phyloP scores from a whole-genome alignment of 2,329 filamentous ascomycete species.

The Trichoderma pleuroti region DNA sequence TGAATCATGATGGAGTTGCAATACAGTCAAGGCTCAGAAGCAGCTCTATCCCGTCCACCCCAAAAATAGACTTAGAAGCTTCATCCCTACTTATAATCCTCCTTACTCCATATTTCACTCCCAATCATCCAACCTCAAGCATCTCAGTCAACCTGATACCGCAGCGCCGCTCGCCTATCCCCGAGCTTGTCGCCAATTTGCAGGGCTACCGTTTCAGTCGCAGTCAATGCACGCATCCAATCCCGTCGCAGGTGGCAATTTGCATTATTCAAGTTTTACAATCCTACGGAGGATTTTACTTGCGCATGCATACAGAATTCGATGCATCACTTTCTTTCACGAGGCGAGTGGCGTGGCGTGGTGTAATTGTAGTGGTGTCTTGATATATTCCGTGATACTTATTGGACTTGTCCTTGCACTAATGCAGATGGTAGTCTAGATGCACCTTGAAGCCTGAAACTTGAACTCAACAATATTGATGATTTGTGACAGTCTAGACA shows the following conservation, averaged over 20 bases:
- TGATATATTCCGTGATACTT: background rate
- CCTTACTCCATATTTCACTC: background rate
- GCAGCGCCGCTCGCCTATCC: background rate
- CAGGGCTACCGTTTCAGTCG: slow-evolving; percentile 7
- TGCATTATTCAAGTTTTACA: background rate
- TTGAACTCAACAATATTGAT: background rate
- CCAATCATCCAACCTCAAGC: background rate
- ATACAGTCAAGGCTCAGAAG: background rate
- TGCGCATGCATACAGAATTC: background rate
- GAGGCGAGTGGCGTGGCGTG: background rate
- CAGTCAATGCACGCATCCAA: background rate
- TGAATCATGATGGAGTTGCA: background rate
- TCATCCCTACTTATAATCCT: background rate
- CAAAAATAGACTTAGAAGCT: background rate
- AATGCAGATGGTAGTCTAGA: background rate
- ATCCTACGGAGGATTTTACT: background rate
- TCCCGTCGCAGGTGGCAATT: background rate
- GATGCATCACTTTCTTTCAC: background rate
- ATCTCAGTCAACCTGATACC: background rate
- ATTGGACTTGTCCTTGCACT: background rate
- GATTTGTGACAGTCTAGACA: background rate
- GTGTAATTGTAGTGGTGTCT: background rate
- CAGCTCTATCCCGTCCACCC: background rate
- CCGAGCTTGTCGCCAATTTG: background rate
- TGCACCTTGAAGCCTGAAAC: background rate